Evolutionary conservation across 2,329 filamentous ascomycete genomes (phyloP).

Genomic region (Alternaria infectoria): DNA sequence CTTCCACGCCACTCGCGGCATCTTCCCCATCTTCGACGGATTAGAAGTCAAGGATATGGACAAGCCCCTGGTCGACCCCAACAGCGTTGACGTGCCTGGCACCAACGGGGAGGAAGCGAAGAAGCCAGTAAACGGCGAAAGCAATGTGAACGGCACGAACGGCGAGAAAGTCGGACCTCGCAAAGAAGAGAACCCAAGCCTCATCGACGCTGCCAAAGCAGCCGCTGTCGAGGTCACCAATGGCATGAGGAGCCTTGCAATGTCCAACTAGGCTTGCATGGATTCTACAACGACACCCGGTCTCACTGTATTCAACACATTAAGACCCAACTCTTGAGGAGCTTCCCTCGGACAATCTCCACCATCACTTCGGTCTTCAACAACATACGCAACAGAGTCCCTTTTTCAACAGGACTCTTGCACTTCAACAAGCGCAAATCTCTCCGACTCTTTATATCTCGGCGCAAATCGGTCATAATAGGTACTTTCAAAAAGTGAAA

Average conservation of each 20-base stretch:
- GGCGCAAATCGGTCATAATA: background rate
- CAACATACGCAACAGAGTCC: slow-evolving; percentile 4
- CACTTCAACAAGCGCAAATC: slow-evolving; percentile 27
- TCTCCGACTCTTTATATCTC: background rate
- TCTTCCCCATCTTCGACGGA: slow-evolving; percentile 86
- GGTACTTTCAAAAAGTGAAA: too few species aligned
- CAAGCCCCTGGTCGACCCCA: slow-evolving; percentile 38
- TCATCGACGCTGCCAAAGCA: slow-evolving; percentile 36
- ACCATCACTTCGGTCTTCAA: slow-evolving; percentile 2
- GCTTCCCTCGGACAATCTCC: slow-evolving; percentile 2
- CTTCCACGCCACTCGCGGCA: slow-evolving; percentile 81
- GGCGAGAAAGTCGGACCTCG: slow-evolving; percentile 19
- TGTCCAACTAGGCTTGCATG: slow-evolving; percentile 32
- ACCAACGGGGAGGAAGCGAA: slow-evolving; percentile 12
- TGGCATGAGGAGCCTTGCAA: slow-evolving; percentile 33
- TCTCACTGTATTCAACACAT: slow-evolving; percentile 44
- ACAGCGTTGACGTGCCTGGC: slow-evolving; percentile 14
- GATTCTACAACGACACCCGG: slow-evolving; percentile 11
- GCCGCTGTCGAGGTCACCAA: slow-evolving; percentile 39
- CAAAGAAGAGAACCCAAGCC: slow-evolving; percentile 20
- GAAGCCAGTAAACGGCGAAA: slow-evolving; percentile 11
- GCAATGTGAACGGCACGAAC: slow-evolving; percentile 18
- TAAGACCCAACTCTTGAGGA: slow-evolving; percentile 28
- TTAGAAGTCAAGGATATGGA: slow-evolving; percentile 73
- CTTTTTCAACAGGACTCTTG: slow-evolving; percentile 31